Conservation (phyloP, 129 eudicot genomes). For the Tanacetum coccineum region DNA sequence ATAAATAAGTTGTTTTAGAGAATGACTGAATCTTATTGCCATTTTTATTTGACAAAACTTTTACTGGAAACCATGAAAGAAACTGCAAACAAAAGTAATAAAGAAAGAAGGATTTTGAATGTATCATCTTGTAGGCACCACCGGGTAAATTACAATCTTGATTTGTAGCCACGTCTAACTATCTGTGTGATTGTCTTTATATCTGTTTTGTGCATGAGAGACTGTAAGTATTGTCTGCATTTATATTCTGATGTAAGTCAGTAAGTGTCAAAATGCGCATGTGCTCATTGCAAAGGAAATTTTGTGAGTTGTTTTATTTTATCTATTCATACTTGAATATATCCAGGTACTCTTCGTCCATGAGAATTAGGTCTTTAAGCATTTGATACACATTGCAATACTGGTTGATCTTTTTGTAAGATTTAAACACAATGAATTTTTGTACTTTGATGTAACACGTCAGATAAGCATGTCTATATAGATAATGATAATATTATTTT, state of each 20-base stretch:
- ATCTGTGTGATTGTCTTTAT: background rate
- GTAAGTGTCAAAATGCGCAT: too few relatives aligned
- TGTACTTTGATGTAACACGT: background rate
- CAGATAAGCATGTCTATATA: background rate
- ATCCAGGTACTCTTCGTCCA: constrained; percentile 34
- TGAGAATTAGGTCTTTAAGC: background rate
- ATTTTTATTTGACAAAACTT: constrained; percentile 62
- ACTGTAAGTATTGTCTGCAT: too few relatives aligned
- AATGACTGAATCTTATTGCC: constrained; percentile 34
- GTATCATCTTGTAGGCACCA: constrained; percentile 62
- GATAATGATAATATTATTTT: background rate
- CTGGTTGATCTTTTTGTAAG: background rate
- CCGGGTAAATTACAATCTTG: constrained; percentile 32
- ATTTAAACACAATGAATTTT: too few relatives aligned
- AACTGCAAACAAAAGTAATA: constrained; percentile 34
- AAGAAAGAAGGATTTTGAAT: constrained; percentile 60
- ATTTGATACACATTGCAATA: background rate
- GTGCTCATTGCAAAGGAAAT: too few relatives aligned
- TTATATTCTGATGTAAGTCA: too few relatives aligned
- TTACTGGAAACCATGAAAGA: constrained; percentile 58
- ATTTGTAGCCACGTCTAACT: background rate
- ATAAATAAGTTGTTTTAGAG: background rate
- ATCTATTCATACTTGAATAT: background rate
- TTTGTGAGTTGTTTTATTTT: background rate
- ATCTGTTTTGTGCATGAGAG: background rate